These are phyloP conservation scores for Passalora sequoiae DNA, from an alignment of 2,329 filamentous ascomycete genomes.

Conservation along the genomic window DNA sequence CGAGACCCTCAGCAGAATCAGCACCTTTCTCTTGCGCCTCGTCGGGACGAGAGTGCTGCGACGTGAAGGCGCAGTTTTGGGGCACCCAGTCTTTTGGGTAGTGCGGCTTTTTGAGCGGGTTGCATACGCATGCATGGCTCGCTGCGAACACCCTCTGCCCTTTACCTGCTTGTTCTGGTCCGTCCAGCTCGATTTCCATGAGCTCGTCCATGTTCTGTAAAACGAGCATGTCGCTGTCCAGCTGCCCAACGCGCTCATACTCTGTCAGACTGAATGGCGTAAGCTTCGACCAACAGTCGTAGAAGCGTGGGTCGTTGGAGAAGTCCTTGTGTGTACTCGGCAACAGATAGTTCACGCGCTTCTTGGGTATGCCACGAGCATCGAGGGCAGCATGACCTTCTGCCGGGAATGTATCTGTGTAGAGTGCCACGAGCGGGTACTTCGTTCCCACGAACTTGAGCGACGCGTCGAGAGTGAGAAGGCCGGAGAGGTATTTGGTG, in stretches of 20 bases:
- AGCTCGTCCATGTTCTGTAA: constrained; percentile 84
- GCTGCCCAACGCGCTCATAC: constrained; percentile 73
- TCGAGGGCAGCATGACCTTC: constrained; percentile 65
- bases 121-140: constrained; percentile 79
- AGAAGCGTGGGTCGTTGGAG: constrained; percentile 74
- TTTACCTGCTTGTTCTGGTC: constrained; percentile 46
- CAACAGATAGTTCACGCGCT: constrained; percentile 67
- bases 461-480: constrained; percentile 74
- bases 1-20: constrained; percentile 47
- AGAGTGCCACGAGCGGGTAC: constrained; percentile 77
- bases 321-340: constrained; percentile 63
- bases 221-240: constrained; percentile 86
- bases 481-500: constrained; percentile 71
- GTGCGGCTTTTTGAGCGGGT: constrained; percentile 70
- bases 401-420: constrained; percentile 69
- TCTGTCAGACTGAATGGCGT: constrained; percentile 69
- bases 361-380: constrained; percentile 62
- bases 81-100: constrained; percentile 70
- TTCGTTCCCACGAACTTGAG: constrained; percentile 60
- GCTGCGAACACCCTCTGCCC: constrained; percentile 71
- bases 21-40: constrained; percentile 51
- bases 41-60: constrained; percentile 49
- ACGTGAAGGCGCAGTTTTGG: constrained; percentile 57
- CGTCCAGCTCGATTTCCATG: constrained; percentile 74
- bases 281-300: constrained; percentile 87